These are phyloP conservation scores for Ramichloridium luteum DNA, from an alignment of 2,329 filamentous ascomycete genomes.

Conservation along the genomic window DNA sequence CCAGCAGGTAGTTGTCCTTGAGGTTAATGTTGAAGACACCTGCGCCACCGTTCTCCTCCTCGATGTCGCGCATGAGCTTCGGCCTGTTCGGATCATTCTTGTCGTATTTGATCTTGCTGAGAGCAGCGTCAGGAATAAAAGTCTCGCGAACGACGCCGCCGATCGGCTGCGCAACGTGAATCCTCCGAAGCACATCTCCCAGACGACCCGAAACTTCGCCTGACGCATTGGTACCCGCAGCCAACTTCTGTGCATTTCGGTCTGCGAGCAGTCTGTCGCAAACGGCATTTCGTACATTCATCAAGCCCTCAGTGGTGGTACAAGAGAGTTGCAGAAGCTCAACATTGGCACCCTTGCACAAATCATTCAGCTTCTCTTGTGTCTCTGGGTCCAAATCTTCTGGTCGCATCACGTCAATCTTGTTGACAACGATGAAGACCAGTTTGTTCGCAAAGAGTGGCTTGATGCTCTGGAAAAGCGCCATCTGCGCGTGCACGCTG, in stretches of 20 bases:
- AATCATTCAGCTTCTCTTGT: constrained; percentile 62
- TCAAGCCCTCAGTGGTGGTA: constrained; percentile 87
- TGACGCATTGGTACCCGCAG: constrained; percentile 67
- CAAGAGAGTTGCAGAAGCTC: constrained; percentile 90
- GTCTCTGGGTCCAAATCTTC: constrained; percentile 74
- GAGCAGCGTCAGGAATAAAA: constrained; percentile 77
- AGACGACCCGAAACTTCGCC: constrained; percentile 69
- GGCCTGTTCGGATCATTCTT: constrained; percentile 76
- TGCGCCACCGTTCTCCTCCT: constrained; percentile 84
- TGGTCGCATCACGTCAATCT: constrained; percentile 82
- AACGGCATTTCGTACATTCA: constrained; percentile 85
- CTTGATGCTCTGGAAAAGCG: constrained; percentile 92
- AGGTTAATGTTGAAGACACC: constrained; percentile 94
- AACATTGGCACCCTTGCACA: constrained; percentile 78
- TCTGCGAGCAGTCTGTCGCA: constrained; percentile 89
- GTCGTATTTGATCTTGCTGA: constrained; percentile 76
- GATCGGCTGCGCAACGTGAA: constrained; percentile 92
- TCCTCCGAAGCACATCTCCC: constrained; percentile 81
- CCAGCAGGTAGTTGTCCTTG: constrained; percentile 74
- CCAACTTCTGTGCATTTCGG: constrained; percentile 88
- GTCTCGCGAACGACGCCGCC: constrained; percentile 66
- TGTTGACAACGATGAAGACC: constrained; percentile 94
- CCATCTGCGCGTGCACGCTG: constrained; percentile 81
- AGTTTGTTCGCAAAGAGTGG: constrained; percentile 95
- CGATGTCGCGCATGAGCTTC: constrained; percentile 70